Evolutionary conservation across 208 protist species (phyloP).

Genomic region (Phytomonas sp.): DNA sequence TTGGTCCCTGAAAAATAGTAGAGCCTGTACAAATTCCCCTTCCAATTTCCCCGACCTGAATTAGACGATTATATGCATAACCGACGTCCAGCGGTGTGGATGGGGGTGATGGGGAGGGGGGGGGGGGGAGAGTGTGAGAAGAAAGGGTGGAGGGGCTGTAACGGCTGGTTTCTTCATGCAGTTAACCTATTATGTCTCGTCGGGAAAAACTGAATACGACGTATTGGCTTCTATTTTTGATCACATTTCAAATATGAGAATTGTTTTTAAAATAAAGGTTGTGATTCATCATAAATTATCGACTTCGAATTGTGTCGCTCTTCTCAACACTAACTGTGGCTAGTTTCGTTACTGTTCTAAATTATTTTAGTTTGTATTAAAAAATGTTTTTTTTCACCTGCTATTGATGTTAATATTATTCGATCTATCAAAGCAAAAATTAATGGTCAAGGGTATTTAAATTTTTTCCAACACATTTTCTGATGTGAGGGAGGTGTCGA

Average conservation of each 20-base stretch:
- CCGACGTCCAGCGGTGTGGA: background rate
- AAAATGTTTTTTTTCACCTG: background rate
- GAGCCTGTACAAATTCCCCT: background rate
- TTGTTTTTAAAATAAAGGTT: background rate
- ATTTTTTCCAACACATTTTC: background rate
- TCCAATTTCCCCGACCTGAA: background rate
- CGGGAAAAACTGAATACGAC: no score
- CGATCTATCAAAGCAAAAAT: background rate
- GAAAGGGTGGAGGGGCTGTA: background rate
- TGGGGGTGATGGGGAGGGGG: background rate
- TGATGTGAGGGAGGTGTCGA: background rate
- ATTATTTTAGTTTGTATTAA: background rate
- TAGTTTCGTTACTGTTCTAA: background rate
- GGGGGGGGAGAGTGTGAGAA: no score
- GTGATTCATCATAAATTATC: background rate
- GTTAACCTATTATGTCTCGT: background rate
- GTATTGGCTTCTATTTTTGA: background rate
- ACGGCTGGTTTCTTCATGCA: background rate
- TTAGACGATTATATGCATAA: background rate
- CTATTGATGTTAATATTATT: background rate
- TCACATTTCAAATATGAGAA: background rate
- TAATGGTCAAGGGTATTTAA: background rate
- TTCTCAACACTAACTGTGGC: background rate
- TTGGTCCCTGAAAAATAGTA: background rate
- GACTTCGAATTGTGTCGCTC: background rate